These are phyloP conservation scores for Endoconidiophora polonica DNA, from an alignment of 2,329 filamentous ascomycete species.

Conservation along the genomic window DNA sequence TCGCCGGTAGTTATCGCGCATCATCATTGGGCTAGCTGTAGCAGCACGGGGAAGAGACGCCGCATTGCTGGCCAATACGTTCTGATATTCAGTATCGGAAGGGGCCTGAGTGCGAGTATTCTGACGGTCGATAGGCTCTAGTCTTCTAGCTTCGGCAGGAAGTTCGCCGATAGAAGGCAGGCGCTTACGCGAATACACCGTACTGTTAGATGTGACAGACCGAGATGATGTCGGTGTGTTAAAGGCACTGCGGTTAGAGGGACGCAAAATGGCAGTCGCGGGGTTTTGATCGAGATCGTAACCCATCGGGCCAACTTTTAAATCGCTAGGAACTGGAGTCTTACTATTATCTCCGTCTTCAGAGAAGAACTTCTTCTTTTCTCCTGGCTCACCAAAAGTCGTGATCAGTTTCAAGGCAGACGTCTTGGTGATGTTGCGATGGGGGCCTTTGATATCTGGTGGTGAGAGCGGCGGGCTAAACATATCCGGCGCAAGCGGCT, in stretches of 20 bases:
- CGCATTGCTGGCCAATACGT: too few species aligned
- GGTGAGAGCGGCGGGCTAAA: slow-evolving; percentile 61
- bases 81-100: neutral
- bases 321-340: slow-evolving; percentile 43
- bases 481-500: slow-evolving; percentile 36
- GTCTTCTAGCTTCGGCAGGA: slow-evolving; percentile 3
- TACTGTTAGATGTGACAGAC: slow-evolving; percentile 37
- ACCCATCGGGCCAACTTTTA: slow-evolving; percentile 37
- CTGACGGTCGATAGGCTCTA: neutral
- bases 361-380: slow-evolving; percentile 48
- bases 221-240: slow-evolving; percentile 53
- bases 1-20: slow-evolving; percentile 29
- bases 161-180: slow-evolving; percentile 61
- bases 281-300: slow-evolving; percentile 48
- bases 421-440: slow-evolving; percentile 55
- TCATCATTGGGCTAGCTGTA: slow-evolving; percentile 51
- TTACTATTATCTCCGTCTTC: slow-evolving; percentile 34
- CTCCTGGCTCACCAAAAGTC: slow-evolving; percentile 51
- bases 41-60: slow-evolving; percentile 32
- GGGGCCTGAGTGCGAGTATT: slow-evolving; percentile 4
- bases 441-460: slow-evolving; percentile 39
- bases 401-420: slow-evolving; percentile 85
- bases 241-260: slow-evolving; percentile 49
- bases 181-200: slow-evolving; percentile 42
- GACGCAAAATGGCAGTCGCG: slow-evolving; percentile 50